Percentiles rank a stretch among this genome's conserved stretches.
phyloP scores from a whole-genome alignment of 2,329 filamentous ascomycete genomes.

The Cladosporium cucumerinum region DNA sequence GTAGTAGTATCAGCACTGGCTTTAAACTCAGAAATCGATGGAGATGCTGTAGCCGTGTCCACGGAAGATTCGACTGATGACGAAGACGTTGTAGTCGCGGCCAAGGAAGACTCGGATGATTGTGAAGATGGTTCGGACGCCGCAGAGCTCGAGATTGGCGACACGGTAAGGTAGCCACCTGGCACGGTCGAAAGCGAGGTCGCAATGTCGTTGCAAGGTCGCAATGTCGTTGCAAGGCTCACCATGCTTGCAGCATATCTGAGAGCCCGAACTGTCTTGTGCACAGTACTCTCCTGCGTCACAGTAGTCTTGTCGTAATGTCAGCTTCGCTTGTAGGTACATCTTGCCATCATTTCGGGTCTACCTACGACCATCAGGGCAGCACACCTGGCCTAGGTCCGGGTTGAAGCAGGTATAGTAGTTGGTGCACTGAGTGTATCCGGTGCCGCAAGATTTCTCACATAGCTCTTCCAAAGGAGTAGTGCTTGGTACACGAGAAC shows the following conservation, averaged over 20 bases:
- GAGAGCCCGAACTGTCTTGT: neutral
- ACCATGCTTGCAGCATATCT: neutral
- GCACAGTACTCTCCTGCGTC: neutral
- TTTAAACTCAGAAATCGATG: neutral
- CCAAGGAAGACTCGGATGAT: neutral
- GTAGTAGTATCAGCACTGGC: neutral
- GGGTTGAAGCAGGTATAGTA: neutral
- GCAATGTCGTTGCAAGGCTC: neutral
- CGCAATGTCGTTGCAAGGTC: neutral
- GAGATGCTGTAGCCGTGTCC: neutral
- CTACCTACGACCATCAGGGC: neutral
- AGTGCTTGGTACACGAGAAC: neutral
- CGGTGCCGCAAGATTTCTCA: neutral
- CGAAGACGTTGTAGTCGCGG: neutral
- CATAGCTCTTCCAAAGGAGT: neutral
- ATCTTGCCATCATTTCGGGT: neutral
- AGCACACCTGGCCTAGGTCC: neutral
- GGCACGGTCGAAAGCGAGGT: neutral
- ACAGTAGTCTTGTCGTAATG: neutral
- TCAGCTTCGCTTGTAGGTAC: neutral
- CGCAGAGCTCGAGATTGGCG: neutral
- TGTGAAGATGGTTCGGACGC: neutral
- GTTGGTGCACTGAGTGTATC: neutral
- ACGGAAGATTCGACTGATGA: neutral
- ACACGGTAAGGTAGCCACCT: neutral